A percentile compares a stretch with the other conserved stretches of the same genome.
Conservation (phyloP, 2,329 filamentous ascomycete genomes). For the Periglandula ipomoeae region DNA sequence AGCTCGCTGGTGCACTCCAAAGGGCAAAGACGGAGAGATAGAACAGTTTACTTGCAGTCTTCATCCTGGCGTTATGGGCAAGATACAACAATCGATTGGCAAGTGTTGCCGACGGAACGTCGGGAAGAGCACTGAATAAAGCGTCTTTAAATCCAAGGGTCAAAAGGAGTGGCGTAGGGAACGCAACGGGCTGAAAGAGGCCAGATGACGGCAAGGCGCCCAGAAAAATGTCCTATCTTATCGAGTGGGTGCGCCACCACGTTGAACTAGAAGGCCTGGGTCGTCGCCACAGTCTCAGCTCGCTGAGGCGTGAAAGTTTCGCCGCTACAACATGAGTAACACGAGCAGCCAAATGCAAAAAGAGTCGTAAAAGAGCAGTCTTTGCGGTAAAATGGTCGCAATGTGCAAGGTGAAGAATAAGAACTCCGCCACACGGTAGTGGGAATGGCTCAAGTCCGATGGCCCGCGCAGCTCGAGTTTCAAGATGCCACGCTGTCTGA, state of each 20-base stretch:
- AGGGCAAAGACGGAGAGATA: slow-evolving; percentile 48
- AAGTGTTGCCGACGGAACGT: too few relatives aligned
- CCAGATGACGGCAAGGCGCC: background rate
- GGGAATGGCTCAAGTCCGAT: background rate
- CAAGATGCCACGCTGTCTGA: slow-evolving; percentile 17
- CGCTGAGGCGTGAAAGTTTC: background rate
- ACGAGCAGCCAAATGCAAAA: background rate
- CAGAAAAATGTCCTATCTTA: slow-evolving; percentile 1
- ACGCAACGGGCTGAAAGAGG: background rate
- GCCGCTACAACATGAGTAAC: background rate
- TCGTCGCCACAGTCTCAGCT: background rate
- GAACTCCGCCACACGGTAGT: background rate
- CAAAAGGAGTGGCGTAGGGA: background rate
- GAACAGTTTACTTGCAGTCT: slow-evolving; percentile 43
- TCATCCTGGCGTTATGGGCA: slow-evolving; percentile 30
- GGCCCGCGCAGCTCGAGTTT: background rate
- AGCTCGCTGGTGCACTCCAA: slow-evolving; percentile 39
- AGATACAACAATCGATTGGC: background rate
- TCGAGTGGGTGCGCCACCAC: slow-evolving; percentile 1
- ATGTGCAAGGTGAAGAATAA: background rate
- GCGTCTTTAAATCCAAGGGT: background rate
- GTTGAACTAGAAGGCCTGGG: background rate
- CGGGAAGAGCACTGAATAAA: background rate
- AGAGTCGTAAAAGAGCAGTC: background rate
- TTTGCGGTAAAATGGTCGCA: background rate